Percentiles rank a stretch among this genome's conserved stretches.
phyloP scores from a whole-genome alignment of 2,329 filamentous ascomycete genomes.

The Microdochium trichocladiopsis region DNA sequence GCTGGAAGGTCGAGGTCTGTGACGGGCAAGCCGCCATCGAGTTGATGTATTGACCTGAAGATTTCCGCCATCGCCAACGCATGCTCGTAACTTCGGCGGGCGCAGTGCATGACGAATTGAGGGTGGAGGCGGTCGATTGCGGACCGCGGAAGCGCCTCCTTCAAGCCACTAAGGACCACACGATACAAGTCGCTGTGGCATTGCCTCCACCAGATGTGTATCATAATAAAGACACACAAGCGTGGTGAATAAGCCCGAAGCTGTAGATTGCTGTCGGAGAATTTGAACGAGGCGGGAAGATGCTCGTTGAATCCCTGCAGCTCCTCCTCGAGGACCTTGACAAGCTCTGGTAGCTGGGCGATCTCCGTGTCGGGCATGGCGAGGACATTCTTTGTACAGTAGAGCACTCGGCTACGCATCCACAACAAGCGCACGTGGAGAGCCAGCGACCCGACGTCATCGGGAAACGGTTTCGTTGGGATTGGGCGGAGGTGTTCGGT shows the following conservation, averaged over 20 bases:
- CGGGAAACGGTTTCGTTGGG: slow-evolving; percentile 35
- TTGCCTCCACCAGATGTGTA: slow-evolving; percentile 52
- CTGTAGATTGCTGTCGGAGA: slow-evolving; percentile 48
- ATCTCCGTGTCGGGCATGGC: slow-evolving; percentile 35
- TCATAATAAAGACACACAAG: slow-evolving; percentile 52
- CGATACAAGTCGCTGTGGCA: slow-evolving; percentile 52
- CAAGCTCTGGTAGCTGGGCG: slow-evolving; percentile 34
- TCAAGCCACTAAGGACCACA: slow-evolving; percentile 41
- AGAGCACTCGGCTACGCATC: slow-evolving; percentile 45
- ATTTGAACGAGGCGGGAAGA: slow-evolving; percentile 48
- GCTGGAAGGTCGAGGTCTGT: slow-evolving; percentile 48
- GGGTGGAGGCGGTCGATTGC: slow-evolving; percentile 38
- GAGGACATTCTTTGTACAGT: slow-evolving; percentile 40
- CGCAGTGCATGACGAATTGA: slow-evolving; percentile 41
- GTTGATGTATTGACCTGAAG: slow-evolving; percentile 41
- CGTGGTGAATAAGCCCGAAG: slow-evolving; percentile 49
- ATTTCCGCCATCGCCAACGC: slow-evolving; percentile 48
- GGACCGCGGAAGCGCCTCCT: slow-evolving; percentile 39
- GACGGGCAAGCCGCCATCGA: slow-evolving; percentile 42
- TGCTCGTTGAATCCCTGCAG: slow-evolving; percentile 43
- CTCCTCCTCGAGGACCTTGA: slow-evolving; percentile 38
- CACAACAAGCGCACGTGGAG: slow-evolving; percentile 50
- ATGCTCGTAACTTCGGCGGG: slow-evolving; percentile 44
- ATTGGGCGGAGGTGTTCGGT: slow-evolving; percentile 39
- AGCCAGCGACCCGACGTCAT: slow-evolving; percentile 48